Base-by-base conservation (phyloP, 139 green algal genomes). In the Prasinococcaceae sp. region DNA sequence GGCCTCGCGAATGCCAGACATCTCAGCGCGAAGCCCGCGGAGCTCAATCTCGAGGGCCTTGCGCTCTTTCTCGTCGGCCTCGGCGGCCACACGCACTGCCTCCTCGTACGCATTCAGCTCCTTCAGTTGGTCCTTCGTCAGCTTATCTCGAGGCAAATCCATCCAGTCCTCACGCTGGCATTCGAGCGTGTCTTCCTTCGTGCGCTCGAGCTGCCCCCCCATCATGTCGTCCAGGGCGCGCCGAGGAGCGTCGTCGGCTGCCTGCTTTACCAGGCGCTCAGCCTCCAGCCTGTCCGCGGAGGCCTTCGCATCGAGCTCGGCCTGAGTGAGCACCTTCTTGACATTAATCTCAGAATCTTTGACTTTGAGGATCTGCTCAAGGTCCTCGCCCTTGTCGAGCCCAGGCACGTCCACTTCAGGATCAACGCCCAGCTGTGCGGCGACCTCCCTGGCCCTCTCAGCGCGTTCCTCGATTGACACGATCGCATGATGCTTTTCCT, bases 31-130 rank as follows among this genome's bases (percentile, higher is more conserved):
- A 6, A 56, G 9, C 27, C 8, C 10, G 9, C 48, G 16, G 8
- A 56, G 33, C 48, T 56, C 48, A 4, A 27, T 49, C 48, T 56
- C 48, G 17, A 56, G 48, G n/a, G 6, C 27, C 27, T 47, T 47
- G 25, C 48, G 48, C 10, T 10, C 32, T 9, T 44, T 42, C 27
- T 26, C 48, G 9, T 16, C 10, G 26, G 50, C 48, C 6, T 56
- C 48, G 9, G 8, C 25, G 14, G 6, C 16, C 48, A 19, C 48
- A 8, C 6, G 14, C 27, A 44, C 25, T 6, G 10, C 19, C 9
- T 16, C 27, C 27, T 56, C 25, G 22, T 22, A 56, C 48, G 50
- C 48, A 4, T 23, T 49, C 9, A 46, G 12, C 27, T 19, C 6
- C 32, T 30, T 43, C 16, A 6, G 12, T 27, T 56, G 27, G 14